Base-by-base conservation (phyloP, 495 filamentous ascomycete genomes). In the Penicillium daleae region DNA sequence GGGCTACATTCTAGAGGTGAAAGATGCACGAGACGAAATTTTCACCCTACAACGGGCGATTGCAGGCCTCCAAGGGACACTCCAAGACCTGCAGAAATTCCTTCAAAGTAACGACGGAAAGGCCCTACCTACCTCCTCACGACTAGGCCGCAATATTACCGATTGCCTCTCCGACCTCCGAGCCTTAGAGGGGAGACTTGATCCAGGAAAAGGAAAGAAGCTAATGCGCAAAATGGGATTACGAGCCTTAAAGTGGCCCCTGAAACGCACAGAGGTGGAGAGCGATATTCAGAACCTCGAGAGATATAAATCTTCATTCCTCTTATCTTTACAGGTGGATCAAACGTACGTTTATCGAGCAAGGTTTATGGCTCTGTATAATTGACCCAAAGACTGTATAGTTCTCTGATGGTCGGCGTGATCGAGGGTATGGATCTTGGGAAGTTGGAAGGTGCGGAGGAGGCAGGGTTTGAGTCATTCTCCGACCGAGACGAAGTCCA, bases 191-290 rank as follows among this genome's bases (percentile, higher is more conserved):
- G 65, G 60, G 57, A 73, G 66, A 56, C 66, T 82, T 35, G 61
- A 76, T 59, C 72, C 68, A 56, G 33, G 15, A 13, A 44, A 22
- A 52, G 48, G 44, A 62, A 33, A 68, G 49, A 59, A 29, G 40
- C 15, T 17, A 10, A 61, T 61, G 67, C 73, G 66, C 51, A 70
- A 63, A 62, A 52, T 69, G 24, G 75, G 74, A 52, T 42, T 74
- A 35, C 71, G 72, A 63, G 68, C 75, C 56, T 71, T 78, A 26
- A 79, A 75, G 62, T 83, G 76, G 78, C 79, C 74, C 10, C 73
- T 83, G 51, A 69, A 72, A 54, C 74, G 71, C 33, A 71, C 71
- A 56, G 71, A 77, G 51, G 71, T 80, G 33, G 70, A 78, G 24
- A 67, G 72, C 44, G 63, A 69, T 15, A 71, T 80, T 52, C 37